Percentiles rank a stretch among this genome's conserved stretches.
Conservation (phyloP, 805 yeast genomes). For the Candida railenensis region DNA sequence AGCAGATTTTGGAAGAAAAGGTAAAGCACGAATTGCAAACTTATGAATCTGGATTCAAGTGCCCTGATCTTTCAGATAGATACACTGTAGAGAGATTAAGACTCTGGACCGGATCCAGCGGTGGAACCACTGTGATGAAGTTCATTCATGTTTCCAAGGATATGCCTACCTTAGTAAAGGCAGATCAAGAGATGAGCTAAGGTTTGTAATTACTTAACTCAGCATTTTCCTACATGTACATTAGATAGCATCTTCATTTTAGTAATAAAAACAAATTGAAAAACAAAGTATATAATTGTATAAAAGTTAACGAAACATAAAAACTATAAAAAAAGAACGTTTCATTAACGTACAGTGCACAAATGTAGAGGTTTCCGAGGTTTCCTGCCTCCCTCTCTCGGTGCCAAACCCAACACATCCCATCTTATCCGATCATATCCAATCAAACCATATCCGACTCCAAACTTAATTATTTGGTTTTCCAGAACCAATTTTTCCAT, state of each 20-base stretch:
- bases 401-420: background rate
- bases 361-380: too few species aligned
- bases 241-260: background rate
- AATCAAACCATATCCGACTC: background rate
- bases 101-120: constrained; percentile 80
- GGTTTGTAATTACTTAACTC: background rate
- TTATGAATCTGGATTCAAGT: constrained; percentile 62
- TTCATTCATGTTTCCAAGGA: constrained; percentile 38
- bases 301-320: too few species aligned
- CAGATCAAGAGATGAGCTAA: constrained; percentile 17
- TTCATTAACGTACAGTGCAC: too few species aligned
- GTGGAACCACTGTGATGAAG: constrained; percentile 67
- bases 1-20: constrained; percentile 61
- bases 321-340: too few species aligned
- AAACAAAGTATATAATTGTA: background rate
- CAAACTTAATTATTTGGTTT: background rate
- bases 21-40: constrained; percentile 60
- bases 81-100: constrained; percentile 59
- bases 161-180: constrained; percentile 18
- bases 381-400: background rate
- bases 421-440: background rate
- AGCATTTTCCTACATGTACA: background rate
- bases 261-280: background rate
- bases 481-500: constrained; percentile 4
- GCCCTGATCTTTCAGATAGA: constrained; percentile 70